phyloP scores from a whole-genome alignment of 2,329 filamentous ascomycete species.

The Monilinia fructicola region DNA sequence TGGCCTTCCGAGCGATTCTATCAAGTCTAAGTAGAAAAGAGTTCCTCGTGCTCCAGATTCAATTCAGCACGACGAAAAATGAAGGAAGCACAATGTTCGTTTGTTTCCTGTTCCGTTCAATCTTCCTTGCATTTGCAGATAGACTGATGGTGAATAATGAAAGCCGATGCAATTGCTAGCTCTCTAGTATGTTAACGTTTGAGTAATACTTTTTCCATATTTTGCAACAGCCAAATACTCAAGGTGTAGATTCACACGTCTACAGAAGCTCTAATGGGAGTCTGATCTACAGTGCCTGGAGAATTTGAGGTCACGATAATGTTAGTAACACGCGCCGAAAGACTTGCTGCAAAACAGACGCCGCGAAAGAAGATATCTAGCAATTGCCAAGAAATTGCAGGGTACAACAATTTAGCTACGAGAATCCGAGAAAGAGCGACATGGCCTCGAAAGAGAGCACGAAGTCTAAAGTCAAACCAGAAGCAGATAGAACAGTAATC shows the following conservation, averaged over 20 bases:
- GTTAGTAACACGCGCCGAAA: not conserved
- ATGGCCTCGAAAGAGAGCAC: not conserved
- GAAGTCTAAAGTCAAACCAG: not conserved
- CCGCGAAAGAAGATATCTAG: not conserved
- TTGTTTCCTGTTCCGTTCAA: no score
- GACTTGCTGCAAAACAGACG: not conserved
- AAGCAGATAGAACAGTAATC: not conserved
- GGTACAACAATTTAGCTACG: not conserved
- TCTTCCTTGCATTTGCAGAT: not conserved
- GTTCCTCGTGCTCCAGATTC: not conserved
- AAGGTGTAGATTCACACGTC: not conserved
- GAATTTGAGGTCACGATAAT: not conserved
- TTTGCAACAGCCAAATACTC: not conserved
- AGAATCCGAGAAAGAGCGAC: not conserved
- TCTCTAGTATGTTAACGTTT: not conserved
- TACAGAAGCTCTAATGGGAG: no score
- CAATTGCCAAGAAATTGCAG: not conserved
- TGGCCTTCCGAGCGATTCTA: not conserved
- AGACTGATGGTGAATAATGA: not conserved
- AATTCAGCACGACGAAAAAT: not conserved
- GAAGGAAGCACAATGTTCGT: slow-evolving; percentile 3
- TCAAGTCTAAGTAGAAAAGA: not conserved
- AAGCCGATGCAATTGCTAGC: not conserved
- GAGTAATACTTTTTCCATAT: not conserved
- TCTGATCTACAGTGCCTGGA: not conserved